Evolutionary conservation across 1,139 yeast genomes (phyloP), one percentile per base, ranked within the genome.

Genomic region (Candida pseudoviswanathii): DNA sequence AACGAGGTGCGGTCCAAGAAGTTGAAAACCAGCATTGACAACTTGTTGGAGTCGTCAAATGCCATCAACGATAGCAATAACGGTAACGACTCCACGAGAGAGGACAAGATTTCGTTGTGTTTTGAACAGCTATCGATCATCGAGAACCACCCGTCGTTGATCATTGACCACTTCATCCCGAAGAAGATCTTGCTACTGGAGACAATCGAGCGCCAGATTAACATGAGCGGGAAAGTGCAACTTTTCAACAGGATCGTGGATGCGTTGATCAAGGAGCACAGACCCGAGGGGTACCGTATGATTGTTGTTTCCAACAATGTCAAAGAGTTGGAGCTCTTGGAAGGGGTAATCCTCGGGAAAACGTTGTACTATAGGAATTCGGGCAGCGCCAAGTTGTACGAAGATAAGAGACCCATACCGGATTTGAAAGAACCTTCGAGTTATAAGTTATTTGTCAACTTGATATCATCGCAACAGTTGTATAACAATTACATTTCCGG

Each of bases 81-180:
- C 8, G 29, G n/a, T n/a, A 39, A 39, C 8, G 26, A 10, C 11
- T 24, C 9, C 11, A 58, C 50, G 8, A 54, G 49, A 25, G 52
- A 53, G 9, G 53, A 55, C 29, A 52, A 53, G 42, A 41, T 57
- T 6, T 44, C 52, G 3, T 60, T 84, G 40, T 68, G 86, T 27
- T 73, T 75, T 46, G 77, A 79, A 8, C 85, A 81, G 57, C 62
- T 85, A 7, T 62, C 71, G 31, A 73, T 77, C 21, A 69, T 85
- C 0, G 71, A 78, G 2, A 81, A 79, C 57, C 91, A 87, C 62
- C 90, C 92, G 1, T 82, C 86, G 37, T 67, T 86, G 41, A 62
- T 86, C 38, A 91, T 86, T 32, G 89, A 86, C 58, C 94, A 87
- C 62, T 86, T 83, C 58, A 83, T 86, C 61, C 90, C 94, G 9